Base-by-base conservation (phyloP, 345 rosid species). In the Syzygium jambos region DNA sequence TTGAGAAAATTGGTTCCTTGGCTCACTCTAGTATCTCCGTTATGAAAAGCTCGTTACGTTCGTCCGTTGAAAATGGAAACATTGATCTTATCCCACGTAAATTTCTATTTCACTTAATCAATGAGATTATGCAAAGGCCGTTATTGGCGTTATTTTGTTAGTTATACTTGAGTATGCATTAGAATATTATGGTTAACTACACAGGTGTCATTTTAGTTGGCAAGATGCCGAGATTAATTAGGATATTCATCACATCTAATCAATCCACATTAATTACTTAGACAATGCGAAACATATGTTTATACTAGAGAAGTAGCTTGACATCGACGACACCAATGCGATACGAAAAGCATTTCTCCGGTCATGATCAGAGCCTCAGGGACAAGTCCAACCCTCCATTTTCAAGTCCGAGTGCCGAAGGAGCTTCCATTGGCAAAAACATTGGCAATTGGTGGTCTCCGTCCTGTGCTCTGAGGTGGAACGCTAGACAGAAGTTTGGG, bases 41-140 rank as follows among this genome's bases (percentile, higher is more conserved):
- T 0, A 73, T 9, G 23, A 73, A 73, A 61, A 61, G 19, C 19
- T 0, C 2, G 0, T 61, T n/a, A n/a, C 0, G 0, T 43, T 43
- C 7, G 46, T 5, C 53, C 16, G 13, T 52, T 52, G 53, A 3
- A 13, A 15, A 15, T 16, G 5, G 15, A 51, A 52, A 52, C 14
- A 15, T 12, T 13, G 5, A 52, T 52, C 4, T 52, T 52, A 12
- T 52, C 14, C 53, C 14, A 1, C 15, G 5, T 52, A 6, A 52
- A 52, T 13, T 13, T 52, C 19, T 15, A 16, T 15, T 53, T 15
- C 7, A 17, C 17, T 16, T 53, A 16, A 53, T 53, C 55, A 53
- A 15, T 1, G 22, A 53, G 55, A 53, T 16, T 6, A 5, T 17
- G 22, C 7, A 53, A 53, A 53, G 2, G 22, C 19, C 21, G 21